Evolutionary conservation across 345 rosid genomes (phyloP), one percentile per base, ranked within the genome.

Genomic region (Anacardium occidentale): DNA sequence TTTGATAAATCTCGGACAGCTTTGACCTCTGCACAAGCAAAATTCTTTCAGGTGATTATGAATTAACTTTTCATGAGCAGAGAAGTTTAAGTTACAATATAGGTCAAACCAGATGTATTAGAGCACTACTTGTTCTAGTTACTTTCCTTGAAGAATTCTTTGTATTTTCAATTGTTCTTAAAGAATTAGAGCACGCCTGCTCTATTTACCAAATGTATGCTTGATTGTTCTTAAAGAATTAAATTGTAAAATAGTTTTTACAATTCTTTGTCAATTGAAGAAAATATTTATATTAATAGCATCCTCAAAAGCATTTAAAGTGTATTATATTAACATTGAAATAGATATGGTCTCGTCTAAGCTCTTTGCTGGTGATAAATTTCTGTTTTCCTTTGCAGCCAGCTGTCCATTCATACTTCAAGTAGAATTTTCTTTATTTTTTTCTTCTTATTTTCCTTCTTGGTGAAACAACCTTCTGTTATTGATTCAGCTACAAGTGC

Each of bases 1-100:
- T 20, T 84, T 60, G 94, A 86, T 63, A 82, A 85, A 76, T 86
- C 90, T 65, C 76, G 80, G 78, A 85, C 74, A 70, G 78, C 86
- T 52, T 79, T 94, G 78, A 82, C 78, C 71, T 89, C 98, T 47
- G 98, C 98, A 32, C 91, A 88, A 62, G 88, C 79, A 60, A 94
- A 87, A 80, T 87, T 85, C 74, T 66, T 79, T 10, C 85, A 90
- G 98, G 98, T 92, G 68, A 81, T 81, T 69, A 45, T 13, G 71
- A 29, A 37, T 51, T 29, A 26, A 14, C 24, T 21, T 63, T 53
- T 21, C 24, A 8, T 15, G 32, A 14, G 13, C 37, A 14, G 20
- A 22, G 48, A 68, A 44, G 21, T 12, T n/a, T n/a, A 51, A 29
- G 59, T 20, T 55, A 11, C 18, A 47, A 55, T 18, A 68, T 54